Base-by-base conservation (phyloP, 208 protist species). In the Crithidia fasciculata region DNA sequence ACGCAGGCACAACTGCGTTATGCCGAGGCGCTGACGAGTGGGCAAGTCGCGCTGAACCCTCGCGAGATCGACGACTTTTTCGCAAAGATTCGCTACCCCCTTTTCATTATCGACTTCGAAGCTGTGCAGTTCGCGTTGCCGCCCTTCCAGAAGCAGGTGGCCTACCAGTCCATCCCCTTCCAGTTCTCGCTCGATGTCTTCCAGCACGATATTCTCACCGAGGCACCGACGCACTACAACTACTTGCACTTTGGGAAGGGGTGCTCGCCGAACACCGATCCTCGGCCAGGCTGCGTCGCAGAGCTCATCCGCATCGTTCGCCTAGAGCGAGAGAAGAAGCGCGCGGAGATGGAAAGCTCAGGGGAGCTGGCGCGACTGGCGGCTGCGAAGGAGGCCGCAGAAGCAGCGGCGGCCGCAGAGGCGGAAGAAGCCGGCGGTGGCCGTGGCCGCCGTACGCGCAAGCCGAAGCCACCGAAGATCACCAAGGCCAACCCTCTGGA, bases 171-270 rank as follows among this genome's bases (percentile, higher is more conserved):
- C 37, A 78, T 92, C 0, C 92, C 92, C 0, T 97, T 97, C 59
- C 92, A 97, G 74, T 95, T 97, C 78, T 97, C 92, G 15, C 60
- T 95, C 36, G 92, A 97, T 67, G 92, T 97, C 41, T 97, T 95
- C 69, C 89, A 95, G 76, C 53, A 92, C 50, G 89, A 97, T 76
- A 78, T 97, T 9, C 82, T 97, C 40, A 92, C 77, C 12, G 90
- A 97, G 80, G 92, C 82, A 37, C 92, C 92, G 0, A 89, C 74
- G 66, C 92, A 97, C 79, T 97, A 95, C 70, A 89, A 97, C 80
- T 97, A 90, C 58, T 69, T 97, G 12, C 90, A 97, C 78, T 95
- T 97, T 71, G 92, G 90, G 5, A 92, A 94, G 50, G 89, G 83
- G 13, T 95, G 90, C 74, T 94, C 84, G 37, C 90, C 90, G 8